Conservation (phyloP, 352 stramenopile species). For the Globisporangium cederbergense region DNA sequence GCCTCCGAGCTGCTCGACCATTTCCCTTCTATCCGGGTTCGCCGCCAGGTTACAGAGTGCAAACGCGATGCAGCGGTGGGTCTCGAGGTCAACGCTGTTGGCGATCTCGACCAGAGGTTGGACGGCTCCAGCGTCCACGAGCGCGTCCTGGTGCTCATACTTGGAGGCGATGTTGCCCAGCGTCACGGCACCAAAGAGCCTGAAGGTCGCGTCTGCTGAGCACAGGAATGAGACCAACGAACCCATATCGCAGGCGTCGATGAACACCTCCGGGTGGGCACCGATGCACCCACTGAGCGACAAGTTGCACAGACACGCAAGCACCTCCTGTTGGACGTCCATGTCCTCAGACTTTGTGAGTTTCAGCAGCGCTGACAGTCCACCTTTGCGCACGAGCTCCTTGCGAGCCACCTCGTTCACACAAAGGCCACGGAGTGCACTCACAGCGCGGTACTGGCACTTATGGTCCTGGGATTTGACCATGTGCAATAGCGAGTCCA, state of each 20-base stretch:
- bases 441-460: slow-evolving; percentile 89
- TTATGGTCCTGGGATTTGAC: slow-evolving; percentile 60
- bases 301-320: slow-evolving; percentile 96
- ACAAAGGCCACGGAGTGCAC: slow-evolving; percentile 90
- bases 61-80: slow-evolving; percentile 95
- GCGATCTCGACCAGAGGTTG: slow-evolving; percentile 92
- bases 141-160: slow-evolving; percentile 64
- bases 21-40: slow-evolving; percentile 74
- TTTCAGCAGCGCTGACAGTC: slow-evolving; percentile 82
- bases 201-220: slow-evolving; percentile 92
- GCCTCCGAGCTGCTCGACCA: slow-evolving; percentile 92
- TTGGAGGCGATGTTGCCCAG: slow-evolving; percentile 94
- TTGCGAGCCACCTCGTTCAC: slow-evolving; percentile 83
- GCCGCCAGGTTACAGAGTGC: slow-evolving; percentile 94
- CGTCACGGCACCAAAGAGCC: slow-evolving; percentile 94
- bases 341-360: slow-evolving; percentile 92
- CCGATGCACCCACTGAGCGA: slow-evolving; percentile 94
- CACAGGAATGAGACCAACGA: slow-evolving; percentile 94
- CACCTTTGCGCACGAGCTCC: slow-evolving; percentile 87
- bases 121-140: slow-evolving; percentile 86
- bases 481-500: slow-evolving; percentile 61
- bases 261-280: slow-evolving; percentile 84
- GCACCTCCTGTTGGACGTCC: slow-evolving; percentile 95
- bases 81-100: slow-evolving; percentile 91
- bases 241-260: slow-evolving; percentile 88